These are phyloP conservation scores for Sedum album DNA, from an alignment of 164 flowering plant genomes.

Conservation along the genomic window DNA sequence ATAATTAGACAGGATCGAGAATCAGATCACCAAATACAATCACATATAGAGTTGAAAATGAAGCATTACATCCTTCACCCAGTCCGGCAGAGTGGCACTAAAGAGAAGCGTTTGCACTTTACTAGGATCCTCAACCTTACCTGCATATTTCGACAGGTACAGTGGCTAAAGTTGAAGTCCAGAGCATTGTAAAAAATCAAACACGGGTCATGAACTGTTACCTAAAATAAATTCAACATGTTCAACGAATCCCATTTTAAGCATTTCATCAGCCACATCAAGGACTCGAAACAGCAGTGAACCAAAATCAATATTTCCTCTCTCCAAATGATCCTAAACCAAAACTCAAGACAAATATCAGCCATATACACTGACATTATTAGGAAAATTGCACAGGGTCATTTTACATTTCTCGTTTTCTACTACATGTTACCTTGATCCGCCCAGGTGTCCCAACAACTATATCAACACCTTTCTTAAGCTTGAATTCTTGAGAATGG, in stretches of 20 bases:
- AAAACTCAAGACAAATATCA: background rate
- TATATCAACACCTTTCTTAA: slow-evolving; percentile 83
- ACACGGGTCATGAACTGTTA: slow-evolving; percentile 12
- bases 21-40: no score
- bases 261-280: slow-evolving; percentile 98
- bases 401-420: background rate
- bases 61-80: slow-evolving; percentile 33
- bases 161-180: no score
- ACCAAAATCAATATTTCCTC: slow-evolving; percentile 59
- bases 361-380: background rate
- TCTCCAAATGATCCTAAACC: slow-evolving; percentile 77
- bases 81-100: slow-evolving; percentile 85
- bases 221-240: slow-evolving; percentile 95
- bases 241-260: slow-evolving; percentile 93
- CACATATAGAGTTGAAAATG: background rate
- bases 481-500: slow-evolving; percentile 39
- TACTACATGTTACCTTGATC: slow-evolving; percentile 43
- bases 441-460: slow-evolving; percentile 95
- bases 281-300: slow-evolving; percentile 79
- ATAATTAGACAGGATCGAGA: no score
- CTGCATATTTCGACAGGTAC: slow-evolving; percentile 32
- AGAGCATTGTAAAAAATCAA: background rate
- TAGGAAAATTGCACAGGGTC: background rate
- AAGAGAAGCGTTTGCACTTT: slow-evolving; percentile 96
- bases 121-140: slow-evolving; percentile 69